phyloP scores from a whole-genome alignment of 495 filamentous ascomycete species.

The Tuber magnatum region DNA sequence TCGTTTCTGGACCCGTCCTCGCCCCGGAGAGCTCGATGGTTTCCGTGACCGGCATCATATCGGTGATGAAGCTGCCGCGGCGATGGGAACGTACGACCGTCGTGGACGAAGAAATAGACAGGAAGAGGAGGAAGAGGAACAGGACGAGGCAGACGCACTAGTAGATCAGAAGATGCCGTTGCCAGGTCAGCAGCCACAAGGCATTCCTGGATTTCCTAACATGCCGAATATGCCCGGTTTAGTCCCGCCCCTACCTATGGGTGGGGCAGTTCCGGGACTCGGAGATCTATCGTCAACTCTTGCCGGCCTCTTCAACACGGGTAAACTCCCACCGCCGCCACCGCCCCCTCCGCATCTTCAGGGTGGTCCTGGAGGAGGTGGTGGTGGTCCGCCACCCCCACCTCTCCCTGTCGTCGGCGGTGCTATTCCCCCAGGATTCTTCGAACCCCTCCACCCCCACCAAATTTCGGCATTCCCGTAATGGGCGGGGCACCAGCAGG shows the following conservation, averaged over 20 bases:
- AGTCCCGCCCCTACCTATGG: constrained; percentile 48
- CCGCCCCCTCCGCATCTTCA: constrained; percentile 46
- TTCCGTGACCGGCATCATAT: constrained; percentile 90
- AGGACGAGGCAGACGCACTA: constrained; percentile 88
- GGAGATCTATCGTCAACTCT: constrained; percentile 39
- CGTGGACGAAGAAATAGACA: constrained; percentile 69
- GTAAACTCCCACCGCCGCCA: constrained; percentile 44
- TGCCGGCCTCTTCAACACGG: constrained; percentile 43
- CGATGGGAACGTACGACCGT: constrained; percentile 83
- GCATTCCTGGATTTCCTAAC: constrained; percentile 47
- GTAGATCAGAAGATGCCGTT: constrained; percentile 83
- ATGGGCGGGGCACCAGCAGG: constrained; percentile 32
- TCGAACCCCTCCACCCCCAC: constrained; percentile 33
- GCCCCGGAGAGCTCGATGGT: constrained; percentile 76
- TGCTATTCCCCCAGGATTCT: constrained; percentile 26
- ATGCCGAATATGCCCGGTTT: constrained; percentile 48
- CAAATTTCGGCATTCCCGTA: constrained; percentile 37
- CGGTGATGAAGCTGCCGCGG: constrained; percentile 85
- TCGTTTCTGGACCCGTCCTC: constrained; percentile 83
- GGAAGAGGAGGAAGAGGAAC: constrained; percentile 82
- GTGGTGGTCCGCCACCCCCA: constrained; percentile 24
- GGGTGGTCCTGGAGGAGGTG: constrained; percentile 14
- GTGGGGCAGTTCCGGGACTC: constrained; percentile 46
- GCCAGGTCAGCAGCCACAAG: constrained; percentile 46
- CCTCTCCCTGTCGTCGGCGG: constrained; percentile 20